A percentile compares a stretch with the other conserved stretches of the same genome.
Evolutionary conservation across 2,329 filamentous ascomycete genomes (phyloP).

Genomic region (Aspergillus sp.): DNA sequence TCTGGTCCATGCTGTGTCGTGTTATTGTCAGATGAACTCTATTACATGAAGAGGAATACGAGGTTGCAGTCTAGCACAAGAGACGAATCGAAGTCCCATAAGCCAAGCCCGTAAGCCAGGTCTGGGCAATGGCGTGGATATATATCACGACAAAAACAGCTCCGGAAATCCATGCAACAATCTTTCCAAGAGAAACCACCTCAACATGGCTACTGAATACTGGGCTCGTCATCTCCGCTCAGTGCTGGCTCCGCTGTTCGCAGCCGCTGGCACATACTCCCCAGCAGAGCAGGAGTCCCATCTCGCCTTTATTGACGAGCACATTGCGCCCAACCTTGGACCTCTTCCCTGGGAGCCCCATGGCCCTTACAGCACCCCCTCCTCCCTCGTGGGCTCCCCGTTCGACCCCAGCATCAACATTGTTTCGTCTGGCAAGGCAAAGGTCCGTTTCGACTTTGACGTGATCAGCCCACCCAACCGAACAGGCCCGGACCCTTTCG

Average conservation of each 20-base stretch:
- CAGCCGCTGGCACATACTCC: neutral
- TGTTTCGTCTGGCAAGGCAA: conserved; percentile 2
- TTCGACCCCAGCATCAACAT: conserved; percentile 9
- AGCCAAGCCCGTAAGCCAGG: too few relatives aligned
- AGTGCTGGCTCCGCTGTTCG: conserved; percentile 4
- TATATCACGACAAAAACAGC: too few relatives aligned
- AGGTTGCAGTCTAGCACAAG: too few relatives aligned
- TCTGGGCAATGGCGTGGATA: too few relatives aligned
- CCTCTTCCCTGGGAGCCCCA: conserved; percentile 6
- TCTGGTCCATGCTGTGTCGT: too few relatives aligned
- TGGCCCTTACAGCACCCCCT: conserved; percentile 3
- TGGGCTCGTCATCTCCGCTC: conserved; percentile 5
- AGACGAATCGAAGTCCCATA: too few relatives aligned
- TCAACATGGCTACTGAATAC: neutral
- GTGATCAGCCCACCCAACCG: conserved; percentile 1
- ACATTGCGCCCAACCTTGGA: conserved; percentile 6
- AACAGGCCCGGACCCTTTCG: conserved; percentile 1
- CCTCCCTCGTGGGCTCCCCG: conserved; percentile 8
- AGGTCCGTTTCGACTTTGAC: conserved; percentile 7
- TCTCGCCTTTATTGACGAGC: conserved; percentile 3
- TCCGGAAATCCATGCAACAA: too few relatives aligned
- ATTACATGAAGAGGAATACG: too few relatives aligned
- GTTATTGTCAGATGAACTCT: too few relatives aligned
- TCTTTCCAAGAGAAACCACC: neutral
- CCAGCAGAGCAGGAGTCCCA: neutral